A percentile compares a stretch with the other conserved stretches of the same genome.
These are phyloP conservation scores for Colletotrichum incanum DNA, from an alignment of 2,329 filamentous ascomycete genomes.

Conservation along the genomic window DNA sequence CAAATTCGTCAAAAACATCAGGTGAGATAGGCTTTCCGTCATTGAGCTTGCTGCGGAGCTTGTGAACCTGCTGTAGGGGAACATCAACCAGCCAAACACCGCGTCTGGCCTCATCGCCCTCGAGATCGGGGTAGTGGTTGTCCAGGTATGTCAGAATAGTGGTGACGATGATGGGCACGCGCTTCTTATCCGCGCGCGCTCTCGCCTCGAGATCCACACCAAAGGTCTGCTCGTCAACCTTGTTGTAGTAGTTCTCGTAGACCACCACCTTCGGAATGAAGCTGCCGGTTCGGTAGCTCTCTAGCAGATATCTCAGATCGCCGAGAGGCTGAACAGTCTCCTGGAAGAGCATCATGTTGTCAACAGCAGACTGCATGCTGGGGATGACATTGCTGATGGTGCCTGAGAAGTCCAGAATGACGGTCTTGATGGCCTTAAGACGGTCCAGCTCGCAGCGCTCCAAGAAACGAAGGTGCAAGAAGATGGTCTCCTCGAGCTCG, in stretches of 20 bases:
- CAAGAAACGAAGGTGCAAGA: conserved; percentile 93
- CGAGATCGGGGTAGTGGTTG: conserved; percentile 96
- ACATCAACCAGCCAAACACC: conserved; percentile 97
- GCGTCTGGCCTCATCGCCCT: conserved; percentile 93
- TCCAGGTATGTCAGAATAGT: conserved; percentile 95
- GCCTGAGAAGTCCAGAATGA: conserved; percentile 96
- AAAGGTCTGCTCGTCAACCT: conserved; percentile 97
- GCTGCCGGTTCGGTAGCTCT: conserved; percentile 96
- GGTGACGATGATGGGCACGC: conserved; percentile 92
- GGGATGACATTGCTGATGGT: conserved; percentile 98
- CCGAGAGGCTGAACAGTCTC: conserved; percentile 96
- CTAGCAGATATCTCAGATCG: conserved; percentile 92
- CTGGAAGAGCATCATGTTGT: conserved; percentile 99
- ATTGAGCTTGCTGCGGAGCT: conserved; percentile 86
- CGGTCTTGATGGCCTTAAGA: conserved; percentile 97
- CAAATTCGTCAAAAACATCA: conserved; percentile 87
- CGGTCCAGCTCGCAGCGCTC: conserved; percentile 97
- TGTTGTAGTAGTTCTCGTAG: conserved; percentile 99
- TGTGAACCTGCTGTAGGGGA: conserved; percentile 86
- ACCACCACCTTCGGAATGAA: conserved; percentile 92
- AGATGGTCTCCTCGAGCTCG: conserved; percentile 95
- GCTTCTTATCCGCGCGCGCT: conserved; percentile 93
- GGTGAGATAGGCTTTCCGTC: conserved; percentile 85
- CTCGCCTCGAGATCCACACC: conserved; percentile 97
- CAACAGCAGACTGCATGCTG: conserved; percentile 93